Evolutionary conservation across 805 yeast genomes (phyloP).

Genomic region (Kodamaea jinghongensis): DNA sequence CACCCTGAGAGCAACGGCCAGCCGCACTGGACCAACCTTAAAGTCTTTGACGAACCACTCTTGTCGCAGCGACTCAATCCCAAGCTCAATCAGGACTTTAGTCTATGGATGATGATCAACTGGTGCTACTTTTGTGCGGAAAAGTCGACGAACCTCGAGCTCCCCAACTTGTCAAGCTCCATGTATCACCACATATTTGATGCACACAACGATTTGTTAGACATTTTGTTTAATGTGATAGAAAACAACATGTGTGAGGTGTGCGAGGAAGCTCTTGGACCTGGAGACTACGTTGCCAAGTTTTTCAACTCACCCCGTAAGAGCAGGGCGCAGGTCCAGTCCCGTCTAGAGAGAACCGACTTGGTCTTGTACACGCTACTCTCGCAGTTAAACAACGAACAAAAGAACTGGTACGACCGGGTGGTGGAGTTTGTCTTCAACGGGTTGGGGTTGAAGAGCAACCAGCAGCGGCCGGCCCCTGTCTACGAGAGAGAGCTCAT

Average conservation of each 20-base stretch:
- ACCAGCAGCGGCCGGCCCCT: slow-evolving; percentile 17
- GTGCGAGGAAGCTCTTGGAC: not conserved
- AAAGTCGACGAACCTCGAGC: slow-evolving; percentile 20
- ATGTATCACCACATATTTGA: slow-evolving; percentile 24
- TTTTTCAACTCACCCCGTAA: slow-evolving; percentile 8
- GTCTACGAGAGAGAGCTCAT: slow-evolving; percentile 26
- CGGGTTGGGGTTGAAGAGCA: slow-evolving; percentile 22
- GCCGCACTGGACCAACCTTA: slow-evolving; percentile 12
- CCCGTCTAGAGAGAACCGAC: slow-evolving; percentile 10
- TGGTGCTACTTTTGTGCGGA: slow-evolving; percentile 41
- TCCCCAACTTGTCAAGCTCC: slow-evolving; percentile 18
- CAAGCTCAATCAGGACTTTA: slow-evolving; percentile 16
- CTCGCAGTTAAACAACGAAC: slow-evolving; percentile 19
- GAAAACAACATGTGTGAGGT: slow-evolving; percentile 13
- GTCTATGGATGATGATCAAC: slow-evolving; percentile 29
- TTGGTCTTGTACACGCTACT: slow-evolving; percentile 15
- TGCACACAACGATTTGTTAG: slow-evolving; percentile 20
- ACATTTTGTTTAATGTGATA: slow-evolving; percentile 21
- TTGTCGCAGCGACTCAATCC: slow-evolving; percentile 25
- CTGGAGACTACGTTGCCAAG: slow-evolving; percentile 1
- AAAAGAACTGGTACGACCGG: slow-evolving; percentile 29
- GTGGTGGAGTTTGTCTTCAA: slow-evolving; percentile 26
- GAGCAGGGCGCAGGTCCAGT: slow-evolving; percentile 4
- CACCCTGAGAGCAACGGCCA: too few relatives aligned
- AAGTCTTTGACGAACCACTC: slow-evolving; percentile 32